A percentile compares a stretch with the other conserved stretches of the same genome.
These are phyloP conservation scores for Zizania latifolia DNA, from an alignment of 176 grass and related monocot genomes.

Conservation along the genomic window DNA sequence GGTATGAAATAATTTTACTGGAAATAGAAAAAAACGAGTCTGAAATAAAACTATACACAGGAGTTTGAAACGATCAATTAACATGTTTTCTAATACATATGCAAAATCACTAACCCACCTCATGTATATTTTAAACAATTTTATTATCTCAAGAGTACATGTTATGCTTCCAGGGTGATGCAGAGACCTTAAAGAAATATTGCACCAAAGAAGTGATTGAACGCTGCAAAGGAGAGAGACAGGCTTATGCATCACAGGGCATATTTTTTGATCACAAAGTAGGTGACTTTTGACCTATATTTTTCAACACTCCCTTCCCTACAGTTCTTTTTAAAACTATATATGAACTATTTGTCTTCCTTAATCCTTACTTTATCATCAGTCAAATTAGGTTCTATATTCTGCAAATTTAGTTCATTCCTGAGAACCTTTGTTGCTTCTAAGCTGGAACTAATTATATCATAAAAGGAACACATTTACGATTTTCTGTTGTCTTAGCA, in stretches of 20 bases:
- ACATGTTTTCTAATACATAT: constrained; percentile 5
- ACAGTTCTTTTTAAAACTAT: not conserved
- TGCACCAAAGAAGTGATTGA: constrained; percentile 89
- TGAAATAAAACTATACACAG: not conserved
- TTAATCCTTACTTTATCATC: no score
- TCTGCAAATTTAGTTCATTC: constrained; percentile 1
- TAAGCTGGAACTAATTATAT: constrained; percentile 11
- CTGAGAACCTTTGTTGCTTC: constrained; percentile 27
- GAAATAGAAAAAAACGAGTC: not conserved
- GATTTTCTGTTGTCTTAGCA: constrained; percentile 35
- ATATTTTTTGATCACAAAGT: constrained; percentile 96
- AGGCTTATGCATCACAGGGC: constrained; percentile 74
- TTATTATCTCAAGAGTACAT: not conserved
- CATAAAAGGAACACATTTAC: not conserved
- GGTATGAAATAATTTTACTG: not conserved
- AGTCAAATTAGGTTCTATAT: not conserved
- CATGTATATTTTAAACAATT: not conserved
- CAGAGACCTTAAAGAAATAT: constrained; percentile 65
- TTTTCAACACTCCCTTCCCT: not conserved
- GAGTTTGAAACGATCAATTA: not conserved
- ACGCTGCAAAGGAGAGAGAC: constrained; percentile 83
- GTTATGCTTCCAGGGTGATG: constrained; percentile 47
- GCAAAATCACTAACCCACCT: not conserved
- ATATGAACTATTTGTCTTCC: not conserved
- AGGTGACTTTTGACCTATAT: constrained; percentile 21